Base-by-base conservation (phyloP, 2,329 filamentous ascomycete genomes). In the Ophioceras dolichostomum region DNA sequence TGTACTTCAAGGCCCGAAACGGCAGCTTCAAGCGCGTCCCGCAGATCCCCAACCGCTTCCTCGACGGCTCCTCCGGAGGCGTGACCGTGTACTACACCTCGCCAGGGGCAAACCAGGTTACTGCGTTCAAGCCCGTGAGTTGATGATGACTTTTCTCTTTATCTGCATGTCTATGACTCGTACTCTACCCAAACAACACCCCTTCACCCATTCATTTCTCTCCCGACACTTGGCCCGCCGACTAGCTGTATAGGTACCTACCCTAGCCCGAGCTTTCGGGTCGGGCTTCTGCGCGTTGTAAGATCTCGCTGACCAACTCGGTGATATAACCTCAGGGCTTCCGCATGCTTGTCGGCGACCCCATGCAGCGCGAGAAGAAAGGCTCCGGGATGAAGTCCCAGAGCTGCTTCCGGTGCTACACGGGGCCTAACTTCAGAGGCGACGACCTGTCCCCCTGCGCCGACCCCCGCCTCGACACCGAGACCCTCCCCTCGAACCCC, bases 311-410 rank as follows among this genome's bases (percentile, higher is more conserved):
- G n/a, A n/a, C n/a, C n/a, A n/a, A n/a, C n/a, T n/a, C n/a, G n/a
- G n/a, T n/a, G n/a, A n/a, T n/a, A n/a, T n/a, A n/a, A n/a, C n/a
- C n/a, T n/a, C n/a, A n/a, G n/a, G n/a, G 60, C 10, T 63, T 63
- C 52, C 57, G 60, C 17, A 62, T 63, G 59, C 53, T 63, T 5
- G 54, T 60, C 19, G 60, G 60, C 18, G 54, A 63, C 39, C 41
- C 7, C 33, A 35, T 13, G 36, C 44, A 32, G 12, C 34, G 33
- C 13, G 13, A n/a, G 3, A n/a, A n/a, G 4, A n/a, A 14, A 16
- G 14, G 17, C 28, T n/a, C n/a, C n/a, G n/a, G n/a, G n/a, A n/a
- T n/a, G n/a, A 37, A 37, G 27, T n/a, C 17, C 13, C 40, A 57
- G 41, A 54, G 59, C 13, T 60, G 58, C 48, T 55, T 58, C 41